phyloP scores from a whole-genome alignment of 2,329 filamentous ascomycete species.

The Phoma herbarum region DNA sequence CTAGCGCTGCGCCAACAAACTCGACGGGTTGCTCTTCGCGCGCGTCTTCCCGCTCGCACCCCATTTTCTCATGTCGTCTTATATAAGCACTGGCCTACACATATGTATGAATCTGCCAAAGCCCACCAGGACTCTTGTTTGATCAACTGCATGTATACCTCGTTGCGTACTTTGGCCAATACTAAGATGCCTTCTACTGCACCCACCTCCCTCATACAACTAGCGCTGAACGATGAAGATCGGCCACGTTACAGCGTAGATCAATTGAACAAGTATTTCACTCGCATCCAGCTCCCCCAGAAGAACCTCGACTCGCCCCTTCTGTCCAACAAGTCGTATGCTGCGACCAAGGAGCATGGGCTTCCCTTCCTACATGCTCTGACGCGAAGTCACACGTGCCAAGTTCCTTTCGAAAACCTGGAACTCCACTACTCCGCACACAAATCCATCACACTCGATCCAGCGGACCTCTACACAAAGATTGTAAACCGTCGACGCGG shows the following conservation, averaged over 20 bases:
- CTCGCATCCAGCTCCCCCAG: slow-evolving; percentile 11
- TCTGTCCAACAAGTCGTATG: slow-evolving; percentile 8
- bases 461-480: slow-evolving; percentile 58
- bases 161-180: too few species aligned
- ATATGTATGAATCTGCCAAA: background rate
- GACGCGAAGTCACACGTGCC: slow-evolving; percentile 10
- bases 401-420: slow-evolving; percentile 23
- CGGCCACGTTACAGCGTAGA: slow-evolving; percentile 13
- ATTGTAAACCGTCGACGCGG: slow-evolving; percentile 55
- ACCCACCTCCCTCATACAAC: slow-evolving; percentile 10
- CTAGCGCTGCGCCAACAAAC: background rate
- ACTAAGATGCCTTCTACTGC: background rate
- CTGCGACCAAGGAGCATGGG: slow-evolving; percentile 13
- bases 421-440: slow-evolving; percentile 48
- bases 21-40: background rate
- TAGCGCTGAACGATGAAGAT: slow-evolving; percentile 16
- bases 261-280: slow-evolving; percentile 19
- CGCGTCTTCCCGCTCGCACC: background rate
- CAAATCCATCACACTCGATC: slow-evolving; percentile 55
- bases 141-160: background rate
- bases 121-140: background rate
- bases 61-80: background rate
- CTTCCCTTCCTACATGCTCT: slow-evolving; percentile 20
- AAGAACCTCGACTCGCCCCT: slow-evolving; percentile 14
- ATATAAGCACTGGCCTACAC: background rate